Conservation (phyloP, 768 basidiomycete genomes). For the Macrocybe gigantea region DNA sequence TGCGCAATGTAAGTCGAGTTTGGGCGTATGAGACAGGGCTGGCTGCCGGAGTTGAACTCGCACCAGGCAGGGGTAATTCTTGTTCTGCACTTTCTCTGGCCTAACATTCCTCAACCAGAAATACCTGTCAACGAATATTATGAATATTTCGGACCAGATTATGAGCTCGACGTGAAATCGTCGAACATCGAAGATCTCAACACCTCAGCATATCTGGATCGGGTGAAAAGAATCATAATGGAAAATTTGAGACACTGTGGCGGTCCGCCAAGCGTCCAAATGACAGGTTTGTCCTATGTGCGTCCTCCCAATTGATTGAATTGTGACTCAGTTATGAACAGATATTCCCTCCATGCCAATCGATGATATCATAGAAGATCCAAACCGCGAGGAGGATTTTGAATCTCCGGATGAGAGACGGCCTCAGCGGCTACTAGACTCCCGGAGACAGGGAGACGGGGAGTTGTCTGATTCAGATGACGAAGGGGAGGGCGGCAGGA, state of each 20-base stretch:
- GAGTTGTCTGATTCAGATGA: slow-evolving; percentile 98
- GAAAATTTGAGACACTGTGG: slow-evolving; percentile 84
- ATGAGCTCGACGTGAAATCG: slow-evolving; percentile 89
- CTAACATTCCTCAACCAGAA: slow-evolving; percentile 30
- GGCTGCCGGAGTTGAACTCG: slow-evolving; percentile 94
- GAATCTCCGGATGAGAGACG: slow-evolving; percentile 73
- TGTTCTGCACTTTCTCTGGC: not conserved
- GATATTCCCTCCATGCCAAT: slow-evolving; percentile 83
- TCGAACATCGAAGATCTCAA: slow-evolving; percentile 97
- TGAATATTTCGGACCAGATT: slow-evolving; percentile 98
- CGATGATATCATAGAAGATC: slow-evolving; percentile 79
- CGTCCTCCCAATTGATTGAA: not conserved
- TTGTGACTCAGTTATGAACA: slow-evolving; percentile 21
- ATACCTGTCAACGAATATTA: slow-evolving; percentile 99
- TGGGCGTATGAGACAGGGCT: slow-evolving; percentile 99
- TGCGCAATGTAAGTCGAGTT: slow-evolving; percentile 92
- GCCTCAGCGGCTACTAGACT: slow-evolving; percentile 73
- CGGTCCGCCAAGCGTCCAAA: slow-evolving; percentile 90
- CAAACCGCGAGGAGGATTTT: slow-evolving; percentile 77
- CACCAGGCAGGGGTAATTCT: slow-evolving; percentile 49
- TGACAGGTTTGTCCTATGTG: slow-evolving; percentile 54
- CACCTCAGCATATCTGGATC: slow-evolving; percentile 86
- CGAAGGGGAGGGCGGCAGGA: slow-evolving; percentile 85
- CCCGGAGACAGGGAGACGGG: slow-evolving; percentile 75
- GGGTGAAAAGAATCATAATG: slow-evolving; percentile 87